Conservation (phyloP, 768 basidiomycete species). For the Fibroporia radiculosa region DNA sequence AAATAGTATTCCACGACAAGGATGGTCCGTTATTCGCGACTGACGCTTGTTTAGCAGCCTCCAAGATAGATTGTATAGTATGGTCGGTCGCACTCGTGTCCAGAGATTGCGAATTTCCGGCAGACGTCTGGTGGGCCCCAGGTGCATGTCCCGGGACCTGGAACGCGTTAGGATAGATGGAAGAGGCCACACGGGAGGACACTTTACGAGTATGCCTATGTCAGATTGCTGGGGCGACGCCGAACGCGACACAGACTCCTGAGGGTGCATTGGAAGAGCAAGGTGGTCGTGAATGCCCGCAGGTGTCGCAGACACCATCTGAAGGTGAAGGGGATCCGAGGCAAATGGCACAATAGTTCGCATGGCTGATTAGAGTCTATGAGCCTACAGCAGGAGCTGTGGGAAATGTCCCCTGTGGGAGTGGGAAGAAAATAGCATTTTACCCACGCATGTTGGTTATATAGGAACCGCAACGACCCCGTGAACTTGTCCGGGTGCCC, state of each 20-base stretch:
- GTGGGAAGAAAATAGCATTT: constrained; percentile 36
- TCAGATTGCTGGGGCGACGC: constrained; percentile 33
- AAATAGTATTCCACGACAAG: constrained; percentile 13
- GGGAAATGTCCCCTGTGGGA: constrained; percentile 35
- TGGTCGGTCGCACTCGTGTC: neutral
- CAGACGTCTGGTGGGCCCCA: constrained; percentile 24
- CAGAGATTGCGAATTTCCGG: constrained; percentile 1
- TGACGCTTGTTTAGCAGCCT: constrained; percentile 12
- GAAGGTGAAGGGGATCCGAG: constrained; percentile 33
- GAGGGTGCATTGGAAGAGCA: constrained; percentile 31
- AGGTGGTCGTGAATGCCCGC: constrained; percentile 25
- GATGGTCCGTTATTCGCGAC: constrained; percentile 13
- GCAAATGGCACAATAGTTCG: constrained; percentile 20
- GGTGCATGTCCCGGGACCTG: constrained; percentile 25
- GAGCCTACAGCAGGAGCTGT: constrained; percentile 26
- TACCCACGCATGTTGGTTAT: constrained; percentile 26
- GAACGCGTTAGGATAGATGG: constrained; percentile 13
- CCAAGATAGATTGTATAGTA: constrained; percentile 19
- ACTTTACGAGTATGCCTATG: constrained; percentile 31
- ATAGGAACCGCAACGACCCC: constrained; percentile 21
- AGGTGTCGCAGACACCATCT: constrained; percentile 32
- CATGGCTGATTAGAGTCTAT: constrained; percentile 15
- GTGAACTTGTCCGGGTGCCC: constrained; percentile 14
- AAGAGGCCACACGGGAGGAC: constrained; percentile 14
- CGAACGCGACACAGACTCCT: constrained; percentile 47